phyloP scores from a whole-genome alignment of 192 early-diverging fungal genomes.

The Backusella westeae region DNA sequence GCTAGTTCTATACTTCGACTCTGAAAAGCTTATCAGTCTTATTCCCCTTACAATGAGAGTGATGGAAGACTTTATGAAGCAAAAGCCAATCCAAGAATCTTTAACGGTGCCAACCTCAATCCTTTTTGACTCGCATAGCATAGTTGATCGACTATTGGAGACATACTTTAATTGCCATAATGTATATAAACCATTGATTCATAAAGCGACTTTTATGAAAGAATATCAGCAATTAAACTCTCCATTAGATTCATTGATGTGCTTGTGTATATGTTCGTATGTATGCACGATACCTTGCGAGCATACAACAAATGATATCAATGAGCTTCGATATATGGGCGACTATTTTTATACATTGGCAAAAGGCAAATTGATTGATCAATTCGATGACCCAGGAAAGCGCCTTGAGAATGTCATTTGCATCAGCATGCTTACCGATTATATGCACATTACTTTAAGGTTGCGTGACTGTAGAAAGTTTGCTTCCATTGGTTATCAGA shows the following conservation, averaged over 20 bases:
- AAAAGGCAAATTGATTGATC: neutral
- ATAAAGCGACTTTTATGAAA: neutral
- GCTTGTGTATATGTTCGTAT: neutral
- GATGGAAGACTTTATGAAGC: neutral
- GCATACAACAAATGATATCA: neutral
- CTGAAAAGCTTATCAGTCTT: neutral
- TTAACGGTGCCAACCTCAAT: neutral
- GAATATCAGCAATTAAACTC: neutral
- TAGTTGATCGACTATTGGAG: neutral
- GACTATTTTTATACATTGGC: neutral
- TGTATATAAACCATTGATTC: neutral
- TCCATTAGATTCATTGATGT: neutral
- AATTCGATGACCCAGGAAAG: neutral
- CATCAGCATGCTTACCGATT: neutral
- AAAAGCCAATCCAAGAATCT: neutral
- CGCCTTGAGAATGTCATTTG: neutral
- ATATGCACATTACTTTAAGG: neutral
- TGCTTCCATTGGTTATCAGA: neutral
- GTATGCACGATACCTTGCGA: neutral
- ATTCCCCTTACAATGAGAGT: neutral
- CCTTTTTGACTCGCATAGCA: neutral
- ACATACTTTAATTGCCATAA: neutral
- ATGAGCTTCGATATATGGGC: neutral
- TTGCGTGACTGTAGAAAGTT: neutral
- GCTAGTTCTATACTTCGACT: neutral